Base-by-base conservation (phyloP, 1,284 basidiomycete genomes). In the Sanghuangporus sanghuang region DNA sequence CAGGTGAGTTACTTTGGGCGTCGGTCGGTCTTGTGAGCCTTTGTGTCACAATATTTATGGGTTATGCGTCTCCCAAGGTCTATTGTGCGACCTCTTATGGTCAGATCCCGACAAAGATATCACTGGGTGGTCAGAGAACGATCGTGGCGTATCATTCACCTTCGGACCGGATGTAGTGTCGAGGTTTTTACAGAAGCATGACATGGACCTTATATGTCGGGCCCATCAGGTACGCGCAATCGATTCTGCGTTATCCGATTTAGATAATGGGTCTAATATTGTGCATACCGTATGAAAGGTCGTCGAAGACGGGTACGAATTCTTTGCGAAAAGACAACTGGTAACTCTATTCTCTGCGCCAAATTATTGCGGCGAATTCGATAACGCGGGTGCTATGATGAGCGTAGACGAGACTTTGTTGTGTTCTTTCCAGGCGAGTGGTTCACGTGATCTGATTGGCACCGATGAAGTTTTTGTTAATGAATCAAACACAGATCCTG, bases 301-400 rank as follows among this genome's bases (percentile, higher is more conserved):
- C 73, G 96, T 99, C 59, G 96, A 99, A 75, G 96, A 99, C 70
- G 96, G 96, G 35, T 99, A 98, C 77, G 96, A 99, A 76, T 99
- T 99, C 79, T 99, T 98, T 72, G 96, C 96, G 61, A 98, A 98
- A 78, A 85, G 96, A 69, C 95, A 97, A 79, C 78, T 99, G 68
- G 96, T 99, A 69, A 99, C 96, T 18, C 78, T 99, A 52, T 99
- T 99, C 81, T 96, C 93, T 16, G 96, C 96, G 63, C 97, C 96
- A 65, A 98, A 98, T 82, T 97, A 98, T 74, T 97, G 94, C 74
- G 95, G 94, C 71, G 94, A 97, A 80, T 99, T 99, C 73, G 97
- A 99, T 78, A 99, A 99, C 74, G 96, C 96, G 16, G 96, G 96
- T 48, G 96, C 96, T 35, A 98, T 99, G 96, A 99, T 99, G 97